These are phyloP conservation scores for Hypoxylon sp. DNA, from an alignment of 2,329 filamentous ascomycete genomes.

Conservation along the genomic window DNA sequence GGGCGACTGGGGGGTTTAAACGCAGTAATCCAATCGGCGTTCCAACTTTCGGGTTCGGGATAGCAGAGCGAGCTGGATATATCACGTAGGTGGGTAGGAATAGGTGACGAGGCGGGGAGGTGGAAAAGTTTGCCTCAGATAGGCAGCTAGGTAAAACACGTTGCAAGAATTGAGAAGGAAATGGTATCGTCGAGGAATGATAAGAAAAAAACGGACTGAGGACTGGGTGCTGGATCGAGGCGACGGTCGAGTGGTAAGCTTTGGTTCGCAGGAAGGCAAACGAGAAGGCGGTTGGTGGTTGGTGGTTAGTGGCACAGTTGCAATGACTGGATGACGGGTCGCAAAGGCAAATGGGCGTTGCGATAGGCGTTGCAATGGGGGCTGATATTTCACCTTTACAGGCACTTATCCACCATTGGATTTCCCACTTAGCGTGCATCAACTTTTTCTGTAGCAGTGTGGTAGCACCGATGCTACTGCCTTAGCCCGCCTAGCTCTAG, in stretches of 20 bases:
- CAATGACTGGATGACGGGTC: too few relatives aligned
- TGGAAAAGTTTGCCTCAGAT: slow-evolving; percentile 6
- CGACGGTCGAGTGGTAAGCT: neutral
- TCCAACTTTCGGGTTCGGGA: slow-evolving; percentile 20
- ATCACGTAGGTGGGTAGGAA: slow-evolving; percentile 9
- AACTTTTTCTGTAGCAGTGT: slow-evolving; percentile 14
- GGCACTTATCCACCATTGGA: slow-evolving; percentile 31
- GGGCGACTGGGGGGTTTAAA: slow-evolving; percentile 16
- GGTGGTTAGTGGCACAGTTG: slow-evolving; percentile 1
- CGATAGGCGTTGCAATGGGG: neutral
- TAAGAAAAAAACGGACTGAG: neutral
- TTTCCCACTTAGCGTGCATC: slow-evolving; percentile 27
- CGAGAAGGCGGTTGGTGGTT: slow-evolving; percentile 29
- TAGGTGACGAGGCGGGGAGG: slow-evolving; percentile 10
- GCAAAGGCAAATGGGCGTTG: too few relatives aligned
- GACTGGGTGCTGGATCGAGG: slow-evolving; percentile 1
- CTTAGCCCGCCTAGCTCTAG: too few relatives aligned
- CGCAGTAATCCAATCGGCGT: slow-evolving; percentile 23
- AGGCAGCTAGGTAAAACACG: slow-evolving; percentile 1
- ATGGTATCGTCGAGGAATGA: slow-evolving; percentile 5
- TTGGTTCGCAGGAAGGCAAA: neutral
- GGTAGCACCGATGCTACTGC: neutral
- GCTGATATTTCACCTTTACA: slow-evolving; percentile 21
- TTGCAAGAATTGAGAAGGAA: slow-evolving; percentile 1
- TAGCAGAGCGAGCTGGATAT: slow-evolving; percentile 20